phyloP scores from a whole-genome alignment of 768 basidiomycete species.

The Pleurotus eryngii region DNA sequence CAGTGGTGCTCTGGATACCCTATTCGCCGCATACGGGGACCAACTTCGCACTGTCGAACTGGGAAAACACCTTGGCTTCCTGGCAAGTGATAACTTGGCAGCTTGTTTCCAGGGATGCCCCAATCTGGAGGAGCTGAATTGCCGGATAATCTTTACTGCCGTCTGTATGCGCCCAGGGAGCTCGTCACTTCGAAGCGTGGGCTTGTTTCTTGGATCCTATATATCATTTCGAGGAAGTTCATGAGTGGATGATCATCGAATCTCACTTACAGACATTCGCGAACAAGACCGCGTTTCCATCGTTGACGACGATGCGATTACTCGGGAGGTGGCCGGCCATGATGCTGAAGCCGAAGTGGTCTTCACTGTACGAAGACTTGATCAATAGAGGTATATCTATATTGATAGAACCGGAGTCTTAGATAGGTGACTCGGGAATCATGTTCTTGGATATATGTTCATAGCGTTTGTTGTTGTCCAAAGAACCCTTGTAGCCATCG shows the following conservation, averaged over 20 bases:
- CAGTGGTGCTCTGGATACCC: conserved; percentile 32
- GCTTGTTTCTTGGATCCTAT: conserved; percentile 53
- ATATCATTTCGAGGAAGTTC: conserved; percentile 32
- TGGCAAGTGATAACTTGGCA: conserved; percentile 44
- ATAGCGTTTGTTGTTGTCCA: conserved; percentile 14
- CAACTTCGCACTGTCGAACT: conserved; percentile 56
- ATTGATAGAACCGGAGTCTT: conserved; percentile 19
- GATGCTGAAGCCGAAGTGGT: conserved; percentile 34
- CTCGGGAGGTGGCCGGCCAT: conserved; percentile 52
- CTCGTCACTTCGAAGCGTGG: conserved; percentile 38
- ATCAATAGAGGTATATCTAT: conserved; percentile 25
- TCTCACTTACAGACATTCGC: conserved; percentile 20
- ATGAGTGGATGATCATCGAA: conserved; percentile 38
- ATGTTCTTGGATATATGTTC: no score
- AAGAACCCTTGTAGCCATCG: conserved; percentile 63
- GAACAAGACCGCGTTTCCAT: conserved; percentile 33
- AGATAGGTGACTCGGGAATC: neutral
- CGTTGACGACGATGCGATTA: conserved; percentile 41
- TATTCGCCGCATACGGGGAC: conserved; percentile 49
- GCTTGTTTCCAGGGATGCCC: conserved; percentile 44
- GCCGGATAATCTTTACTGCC: conserved; percentile 50
- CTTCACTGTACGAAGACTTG: conserved; percentile 25
- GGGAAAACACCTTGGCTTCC: conserved; percentile 54
- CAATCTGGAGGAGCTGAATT: conserved; percentile 50
- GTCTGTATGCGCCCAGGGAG: conserved; percentile 12